These are phyloP conservation scores for Hirschioporus abietinus DNA, from an alignment of 768 basidiomycete genomes.

Conservation along the genomic window DNA sequence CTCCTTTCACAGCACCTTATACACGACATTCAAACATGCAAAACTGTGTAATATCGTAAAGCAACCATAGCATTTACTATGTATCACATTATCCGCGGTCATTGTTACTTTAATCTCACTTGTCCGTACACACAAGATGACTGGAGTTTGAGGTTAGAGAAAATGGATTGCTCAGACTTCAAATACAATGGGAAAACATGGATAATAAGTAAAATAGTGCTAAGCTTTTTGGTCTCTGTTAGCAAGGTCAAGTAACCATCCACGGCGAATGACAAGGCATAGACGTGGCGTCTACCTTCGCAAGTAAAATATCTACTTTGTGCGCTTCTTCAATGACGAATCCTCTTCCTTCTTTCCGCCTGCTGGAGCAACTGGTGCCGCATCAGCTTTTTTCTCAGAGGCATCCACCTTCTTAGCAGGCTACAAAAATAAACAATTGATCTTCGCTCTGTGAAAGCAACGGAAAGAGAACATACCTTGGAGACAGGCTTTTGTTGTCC, in stretches of 20 bases:
- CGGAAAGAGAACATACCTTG: slow-evolving; percentile 39
- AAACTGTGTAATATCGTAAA: background rate
- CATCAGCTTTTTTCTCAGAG: slow-evolving; percentile 49
- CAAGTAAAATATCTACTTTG: slow-evolving; percentile 33
- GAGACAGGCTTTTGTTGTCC: slow-evolving; percentile 66
- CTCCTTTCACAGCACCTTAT: background rate
- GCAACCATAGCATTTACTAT: background rate
- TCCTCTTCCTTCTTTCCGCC: slow-evolving; percentile 69
- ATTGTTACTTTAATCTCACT: background rate
- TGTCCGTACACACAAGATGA: background rate
- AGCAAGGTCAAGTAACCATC: background rate
- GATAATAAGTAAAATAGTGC: background rate
- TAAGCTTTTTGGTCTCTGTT: background rate
- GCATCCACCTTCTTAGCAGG: slow-evolving; percentile 77
- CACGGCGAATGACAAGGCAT: background rate
- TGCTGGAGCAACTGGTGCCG: slow-evolving; percentile 67
- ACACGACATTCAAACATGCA: background rate
- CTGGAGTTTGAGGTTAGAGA: background rate
- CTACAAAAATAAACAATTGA: slow-evolving; percentile 24
- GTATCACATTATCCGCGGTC: background rate
- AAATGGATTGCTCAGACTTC: background rate
- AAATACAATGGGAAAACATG: background rate
- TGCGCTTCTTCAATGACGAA: slow-evolving; percentile 61
- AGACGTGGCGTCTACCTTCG: background rate
- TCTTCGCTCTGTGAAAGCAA: slow-evolving; percentile 7